Evolutionary conservation across 257 asterid genomes (phyloP).

Genomic region (Gynochthodes officinalis): DNA sequence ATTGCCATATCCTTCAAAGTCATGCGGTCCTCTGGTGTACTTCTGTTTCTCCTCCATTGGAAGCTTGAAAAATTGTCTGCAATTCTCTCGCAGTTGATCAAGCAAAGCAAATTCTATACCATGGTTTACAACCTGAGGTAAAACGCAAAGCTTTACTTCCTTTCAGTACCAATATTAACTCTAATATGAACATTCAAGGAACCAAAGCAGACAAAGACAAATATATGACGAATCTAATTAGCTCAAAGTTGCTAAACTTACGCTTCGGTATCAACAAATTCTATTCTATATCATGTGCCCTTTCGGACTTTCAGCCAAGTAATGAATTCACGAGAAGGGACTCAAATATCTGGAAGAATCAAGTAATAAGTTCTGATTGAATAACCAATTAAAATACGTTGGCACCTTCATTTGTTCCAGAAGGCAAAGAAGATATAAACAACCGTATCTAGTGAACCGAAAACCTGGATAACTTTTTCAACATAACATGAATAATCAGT

Average conservation of each 20-base stretch:
- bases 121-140: constrained; percentile 51
- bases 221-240: too few species aligned
- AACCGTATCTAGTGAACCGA: not conserved
- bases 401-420: not conserved
- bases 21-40: constrained; percentile 30
- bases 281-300: not conserved
- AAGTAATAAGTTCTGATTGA: too few species aligned
- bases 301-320: not conserved
- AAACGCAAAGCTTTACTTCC: not conserved
- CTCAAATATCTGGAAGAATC: too few species aligned
- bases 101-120: constrained; percentile 41
- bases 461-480: not conserved
- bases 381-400: too few species aligned
- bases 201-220: not conserved
- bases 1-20: constrained; percentile 55
- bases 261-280: not conserved
- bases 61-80: constrained; percentile 42
- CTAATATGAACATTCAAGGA: not conserved
- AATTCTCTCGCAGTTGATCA: constrained; percentile 36
- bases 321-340: not conserved
- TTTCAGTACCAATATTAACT: not conserved
- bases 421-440: not conserved
- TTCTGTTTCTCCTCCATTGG: constrained; percentile 56
- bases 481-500: not conserved
- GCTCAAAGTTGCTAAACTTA: not conserved